Base-by-base conservation (phyloP, 441 rosid species). In the Dalechampia spathulata region DNA sequence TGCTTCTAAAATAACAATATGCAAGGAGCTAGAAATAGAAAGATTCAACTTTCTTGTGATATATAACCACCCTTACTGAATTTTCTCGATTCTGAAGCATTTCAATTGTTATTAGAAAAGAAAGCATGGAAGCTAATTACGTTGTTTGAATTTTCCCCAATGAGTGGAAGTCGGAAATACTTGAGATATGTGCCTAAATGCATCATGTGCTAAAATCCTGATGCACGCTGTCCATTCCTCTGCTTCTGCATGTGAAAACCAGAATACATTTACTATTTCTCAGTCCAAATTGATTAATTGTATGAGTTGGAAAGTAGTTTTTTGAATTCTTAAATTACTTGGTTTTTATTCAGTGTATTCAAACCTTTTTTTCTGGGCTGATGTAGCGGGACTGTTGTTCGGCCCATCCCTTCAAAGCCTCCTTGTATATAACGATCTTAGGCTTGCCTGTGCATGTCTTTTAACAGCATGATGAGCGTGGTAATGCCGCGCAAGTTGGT, bases 381-480 rank as follows among this genome's bases (percentile, higher is more conserved):
- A 76, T 76, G 77, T 75, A 22, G 72, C 56, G 44, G 77, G 72
- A 76, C 68, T 82, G 76, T 75, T 77, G 75, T 77, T 63, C 40
- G 61, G 66, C 67, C 67, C 60, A 42, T 78, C 74, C 76, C 71
- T 74, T 72, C 61, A 71, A 72, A 78, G 82, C 78, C 66, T 70
- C 76, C 57, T 25, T 75, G 72, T 75, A 73, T 80, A 64, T 85
- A 82, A 78, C 86, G 70, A 71, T 84, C 65, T 86, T 80, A 72
- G 91, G 74, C 82, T 82, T 92, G 84, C 92, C 78, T 85, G 77
- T 89, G 70, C 77, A 46, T 91, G 83, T 86, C 78, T 84, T 78
- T 61, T 83, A 78, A 85, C 90, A 93, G 97, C 93, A 78, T 27
- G 89, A 89, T 78, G 93, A 81, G 61, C 90, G 80, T 64, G 76